Base-by-base conservation (phyloP, 1,284 basidiomycete genomes). In the Trichosporon sp. region DNA sequence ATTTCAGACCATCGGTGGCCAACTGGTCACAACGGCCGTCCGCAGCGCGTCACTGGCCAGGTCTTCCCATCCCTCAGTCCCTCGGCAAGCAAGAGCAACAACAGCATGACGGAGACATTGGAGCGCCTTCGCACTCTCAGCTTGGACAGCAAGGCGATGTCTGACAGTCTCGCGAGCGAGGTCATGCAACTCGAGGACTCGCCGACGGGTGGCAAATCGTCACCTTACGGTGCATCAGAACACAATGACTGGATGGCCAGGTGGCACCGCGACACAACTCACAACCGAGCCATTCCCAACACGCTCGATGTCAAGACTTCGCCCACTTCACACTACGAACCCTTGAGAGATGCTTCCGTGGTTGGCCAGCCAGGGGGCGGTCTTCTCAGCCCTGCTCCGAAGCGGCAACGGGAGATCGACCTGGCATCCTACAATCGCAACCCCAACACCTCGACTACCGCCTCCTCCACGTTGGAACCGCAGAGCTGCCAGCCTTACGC, bases 1-100 rank as follows among this genome's bases (percentile, higher is more conserved):
- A 4, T 7, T 16, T 8, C 59, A 63, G 59, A 63, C 7, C 59
- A 63, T 12, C 59, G 59, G 32, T 63, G 59, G 59, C 59, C 59
- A 3, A 63, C 59, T n/a, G 59, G 59, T 31, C 59, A 63, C 16
- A 63, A 21, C 31, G 59, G 16, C 16, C 59, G 59, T 6, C 2
- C 31, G 4, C 59, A 63, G 14, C 59, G 59, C 16, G 32, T 63
- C 16, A 16, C 59, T 5, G 59, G 59, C 31, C 59, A 63, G 16
- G 59, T 63, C 32, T 63, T 63, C 6, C 59, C 59, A 16, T 37
- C 32, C 32, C 59, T 63, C 14, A 7, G 31, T 6, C 59, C 10
- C 16, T 63, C 59, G 16, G 2, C 31, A 32, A 35, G 16, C 12
- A 63, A 63, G 4, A 63, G 37, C 4, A 10, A 8, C 11, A 63